phyloP scores from a whole-genome alignment of 345 rosid species.

The Salix exigua region DNA sequence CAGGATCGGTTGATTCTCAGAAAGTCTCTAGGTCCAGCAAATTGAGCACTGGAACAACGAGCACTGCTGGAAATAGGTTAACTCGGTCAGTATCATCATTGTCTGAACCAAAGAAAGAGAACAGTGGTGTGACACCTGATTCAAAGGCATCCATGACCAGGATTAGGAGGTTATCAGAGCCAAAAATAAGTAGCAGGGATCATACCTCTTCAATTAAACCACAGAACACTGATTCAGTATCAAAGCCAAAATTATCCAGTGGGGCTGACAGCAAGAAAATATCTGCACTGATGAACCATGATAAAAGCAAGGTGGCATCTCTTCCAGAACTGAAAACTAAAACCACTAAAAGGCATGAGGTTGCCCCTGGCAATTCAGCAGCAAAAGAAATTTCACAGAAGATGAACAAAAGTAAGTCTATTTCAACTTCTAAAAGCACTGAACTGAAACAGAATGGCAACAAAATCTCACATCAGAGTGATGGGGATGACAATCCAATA shows the following conservation, averaged over 20 bases:
- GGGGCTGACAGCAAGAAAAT: conserved; percentile 63
- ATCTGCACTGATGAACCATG: conserved; percentile 78
- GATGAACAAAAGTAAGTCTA: conserved; percentile 31
- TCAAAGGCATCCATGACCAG: conserved; percentile 57
- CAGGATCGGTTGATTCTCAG: conserved; percentile 44
- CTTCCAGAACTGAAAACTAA: conserved; percentile 72
- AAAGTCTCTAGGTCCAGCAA: conserved; percentile 55
- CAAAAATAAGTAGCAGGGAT: conserved; percentile 44
- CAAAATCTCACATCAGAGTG: conserved; percentile 35
- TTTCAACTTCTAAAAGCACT: conserved; percentile 26
- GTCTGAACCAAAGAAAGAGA: conserved; percentile 59
- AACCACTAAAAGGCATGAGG: conserved; percentile 39
- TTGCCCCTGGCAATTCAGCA: conserved; percentile 28
- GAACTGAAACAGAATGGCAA: conserved; percentile 31
- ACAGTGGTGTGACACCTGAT: conserved; percentile 36
- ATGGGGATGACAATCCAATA: conserved; percentile 53
- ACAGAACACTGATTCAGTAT: conserved; percentile 34
- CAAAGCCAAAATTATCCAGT: conserved; percentile 43
- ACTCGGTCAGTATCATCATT: conserved; percentile 57
- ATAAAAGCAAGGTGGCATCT: conserved; percentile 68
- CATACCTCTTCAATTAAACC: conserved; percentile 46
- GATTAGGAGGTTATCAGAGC: conserved; percentile 82
- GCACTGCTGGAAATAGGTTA: conserved; percentile 50
- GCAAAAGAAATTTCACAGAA: conserved; percentile 31
- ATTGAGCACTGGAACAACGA: conserved; percentile 39